phyloP scores from a whole-genome alignment of 2,329 filamentous ascomycete genomes.

The Aspergillus sp. region DNA sequence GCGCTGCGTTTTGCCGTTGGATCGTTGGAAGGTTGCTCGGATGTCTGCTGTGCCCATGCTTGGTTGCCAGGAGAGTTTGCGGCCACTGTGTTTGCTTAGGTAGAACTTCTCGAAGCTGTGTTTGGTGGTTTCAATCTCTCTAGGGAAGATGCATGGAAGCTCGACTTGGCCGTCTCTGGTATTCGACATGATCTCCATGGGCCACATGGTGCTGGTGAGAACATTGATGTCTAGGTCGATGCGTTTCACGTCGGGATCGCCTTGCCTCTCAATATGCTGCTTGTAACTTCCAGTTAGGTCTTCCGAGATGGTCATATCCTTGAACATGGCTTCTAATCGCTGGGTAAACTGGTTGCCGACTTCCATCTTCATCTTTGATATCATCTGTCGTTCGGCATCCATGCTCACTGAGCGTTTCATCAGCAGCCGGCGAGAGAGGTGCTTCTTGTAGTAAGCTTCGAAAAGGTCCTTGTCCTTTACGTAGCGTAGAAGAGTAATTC shows the following conservation, averaged over 20 bases:
- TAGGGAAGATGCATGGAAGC: slow-evolving; percentile 70
- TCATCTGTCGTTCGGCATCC: slow-evolving; percentile 94
- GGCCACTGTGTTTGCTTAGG: slow-evolving; percentile 80
- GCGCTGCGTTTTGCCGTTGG: slow-evolving; percentile 70
- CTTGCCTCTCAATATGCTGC: slow-evolving; percentile 65
- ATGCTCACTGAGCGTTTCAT: slow-evolving; percentile 88
- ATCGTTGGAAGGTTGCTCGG: slow-evolving; percentile 75
- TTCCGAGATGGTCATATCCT: slow-evolving; percentile 86
- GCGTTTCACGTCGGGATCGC: slow-evolving; percentile 62
- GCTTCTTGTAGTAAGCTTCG: slow-evolving; percentile 97
- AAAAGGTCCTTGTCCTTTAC: slow-evolving; percentile 92
- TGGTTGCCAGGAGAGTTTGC: slow-evolving; percentile 82
- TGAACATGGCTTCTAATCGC: slow-evolving; percentile 97
- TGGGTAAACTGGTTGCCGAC: slow-evolving; percentile 91
- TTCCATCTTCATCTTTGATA: slow-evolving; percentile 95
- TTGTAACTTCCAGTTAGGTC: slow-evolving; percentile 81
- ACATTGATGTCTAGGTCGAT: slow-evolving; percentile 84
- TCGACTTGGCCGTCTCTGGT: slow-evolving; percentile 54
- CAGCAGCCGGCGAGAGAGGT: slow-evolving; percentile 83
- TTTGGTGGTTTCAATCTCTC: slow-evolving; percentile 74
- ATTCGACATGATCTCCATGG: slow-evolving; percentile 79
- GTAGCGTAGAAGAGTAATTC: slow-evolving; percentile 84
- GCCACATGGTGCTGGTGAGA: slow-evolving; percentile 94
- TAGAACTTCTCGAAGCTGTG: slow-evolving; percentile 90
- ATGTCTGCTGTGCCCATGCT: slow-evolving; percentile 85